Conservation (phyloP, 805 yeast species). For the Wickerhamiella sorbophila region DNA sequence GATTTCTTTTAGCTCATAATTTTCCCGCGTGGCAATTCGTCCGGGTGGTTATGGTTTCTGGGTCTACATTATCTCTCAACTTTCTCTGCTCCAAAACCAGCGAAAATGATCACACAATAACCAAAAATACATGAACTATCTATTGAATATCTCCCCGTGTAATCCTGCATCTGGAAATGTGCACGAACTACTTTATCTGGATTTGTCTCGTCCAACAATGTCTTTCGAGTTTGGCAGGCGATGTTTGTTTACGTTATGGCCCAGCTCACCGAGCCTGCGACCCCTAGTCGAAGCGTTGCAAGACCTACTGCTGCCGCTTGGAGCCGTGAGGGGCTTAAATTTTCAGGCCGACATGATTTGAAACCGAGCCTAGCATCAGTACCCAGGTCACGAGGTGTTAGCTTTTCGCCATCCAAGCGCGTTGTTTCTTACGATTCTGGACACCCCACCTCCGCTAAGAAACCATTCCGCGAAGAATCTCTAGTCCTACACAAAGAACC, state of each 20-base stretch:
- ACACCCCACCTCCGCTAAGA: neutral
- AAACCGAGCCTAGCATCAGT: neutral
- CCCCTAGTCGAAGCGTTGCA: slow-evolving; percentile 1
- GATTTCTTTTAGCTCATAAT: too few species aligned
- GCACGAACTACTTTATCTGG: too few species aligned
- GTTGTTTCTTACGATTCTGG: slow-evolving; percentile 1
- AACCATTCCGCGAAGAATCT: neutral
- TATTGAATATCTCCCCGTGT: too few species aligned
- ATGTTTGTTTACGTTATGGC: slow-evolving; percentile 4
- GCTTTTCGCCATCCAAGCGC: slow-evolving; percentile 2
- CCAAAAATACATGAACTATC: too few species aligned
- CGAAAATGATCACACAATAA: too few species aligned
- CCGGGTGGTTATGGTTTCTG: too few species aligned
- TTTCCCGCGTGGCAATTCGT: too few species aligned
- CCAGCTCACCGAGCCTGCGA: neutral
- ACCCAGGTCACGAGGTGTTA: neutral
- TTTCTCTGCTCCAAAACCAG: too few species aligned
- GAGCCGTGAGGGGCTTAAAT: slow-evolving; percentile 1
- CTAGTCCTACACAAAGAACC: neutral
- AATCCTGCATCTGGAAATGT: too few species aligned
- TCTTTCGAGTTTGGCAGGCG: too few species aligned
- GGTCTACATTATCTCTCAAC: too few species aligned
- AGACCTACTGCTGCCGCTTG: neutral
- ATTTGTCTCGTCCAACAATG: too few species aligned
- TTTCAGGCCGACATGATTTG: neutral